phyloP scores from a whole-genome alignment of 352 stramenopile genomes.

The Phytopythium mirpurense region DNA sequence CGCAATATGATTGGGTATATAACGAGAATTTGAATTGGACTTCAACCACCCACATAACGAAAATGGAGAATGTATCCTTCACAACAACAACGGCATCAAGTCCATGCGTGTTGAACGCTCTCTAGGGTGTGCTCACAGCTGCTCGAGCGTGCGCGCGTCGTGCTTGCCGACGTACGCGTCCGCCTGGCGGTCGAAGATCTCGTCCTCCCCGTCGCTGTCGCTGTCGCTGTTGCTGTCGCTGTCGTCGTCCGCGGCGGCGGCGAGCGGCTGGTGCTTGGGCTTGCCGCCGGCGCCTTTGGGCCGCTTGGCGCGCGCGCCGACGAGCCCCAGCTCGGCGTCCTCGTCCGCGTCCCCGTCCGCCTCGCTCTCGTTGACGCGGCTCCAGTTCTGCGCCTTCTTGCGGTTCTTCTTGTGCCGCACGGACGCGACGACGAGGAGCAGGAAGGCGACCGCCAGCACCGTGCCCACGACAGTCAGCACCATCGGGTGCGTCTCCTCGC shows the following conservation, averaged over 20 bases:
- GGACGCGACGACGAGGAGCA: conserved; percentile 56
- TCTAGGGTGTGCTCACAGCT: conserved; percentile 38
- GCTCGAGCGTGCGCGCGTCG: conserved; percentile 49
- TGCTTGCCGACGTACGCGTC: conserved; percentile 37
- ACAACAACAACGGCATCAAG: too few relatives aligned
- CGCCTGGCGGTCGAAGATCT: conserved; percentile 57
- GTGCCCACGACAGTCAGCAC: conserved; percentile 72
- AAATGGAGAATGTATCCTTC: too few relatives aligned
- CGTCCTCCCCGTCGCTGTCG: conserved; percentile 60
- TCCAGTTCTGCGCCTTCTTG: conserved; percentile 54
- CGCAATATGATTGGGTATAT: too few relatives aligned
- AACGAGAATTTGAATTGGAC: too few relatives aligned
- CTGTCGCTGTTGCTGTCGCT: conserved; percentile 24
- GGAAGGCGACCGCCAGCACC: conserved; percentile 64
- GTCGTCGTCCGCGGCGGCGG: conserved; percentile 29
- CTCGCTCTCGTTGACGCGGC: conserved; percentile 51
- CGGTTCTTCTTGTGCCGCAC: conserved; percentile 56
- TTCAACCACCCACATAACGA: too few relatives aligned
- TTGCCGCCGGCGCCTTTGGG: conserved; percentile 17
- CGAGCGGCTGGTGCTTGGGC: conserved; percentile 33
- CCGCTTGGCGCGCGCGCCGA: conserved; percentile 15
- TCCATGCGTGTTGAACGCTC: too few relatives aligned
- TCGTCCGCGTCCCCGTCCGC: conserved; percentile 46
- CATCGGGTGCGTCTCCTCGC: conserved; percentile 44
- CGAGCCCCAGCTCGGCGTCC: conserved; percentile 51